Conservation (phyloP, 371 early-diverging fungal genomes). For the Lichtheimia ornata region DNA sequence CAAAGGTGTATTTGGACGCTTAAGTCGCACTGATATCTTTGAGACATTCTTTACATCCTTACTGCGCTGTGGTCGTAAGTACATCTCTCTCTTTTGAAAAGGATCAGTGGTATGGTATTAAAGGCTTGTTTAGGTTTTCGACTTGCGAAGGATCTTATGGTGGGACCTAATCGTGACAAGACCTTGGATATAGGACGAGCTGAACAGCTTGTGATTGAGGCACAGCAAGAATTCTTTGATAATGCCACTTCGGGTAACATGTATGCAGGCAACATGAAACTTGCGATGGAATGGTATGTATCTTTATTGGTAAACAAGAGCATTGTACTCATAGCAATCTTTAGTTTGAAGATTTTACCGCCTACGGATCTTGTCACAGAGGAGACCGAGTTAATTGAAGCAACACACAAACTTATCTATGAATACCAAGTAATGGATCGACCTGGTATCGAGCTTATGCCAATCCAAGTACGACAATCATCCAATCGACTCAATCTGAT, state of each 20-base stretch:
- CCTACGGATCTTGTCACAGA: constrained; percentile 58
- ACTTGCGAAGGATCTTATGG: constrained; percentile 65
- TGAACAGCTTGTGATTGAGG: constrained; percentile 69
- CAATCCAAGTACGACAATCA: constrained; percentile 73
- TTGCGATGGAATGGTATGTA: constrained; percentile 73
- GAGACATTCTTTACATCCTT: constrained; percentile 70
- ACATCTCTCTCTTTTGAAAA: no score
- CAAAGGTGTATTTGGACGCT: constrained; percentile 56
- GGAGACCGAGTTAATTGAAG: constrained; percentile 75
- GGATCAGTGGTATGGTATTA: background rate
- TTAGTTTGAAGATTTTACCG: constrained; percentile 68
- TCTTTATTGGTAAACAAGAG: background rate
- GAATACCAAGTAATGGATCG: constrained; percentile 59
- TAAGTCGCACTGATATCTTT: constrained; percentile 61
- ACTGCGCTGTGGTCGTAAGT: constrained; percentile 72
- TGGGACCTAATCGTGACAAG: constrained; percentile 47
- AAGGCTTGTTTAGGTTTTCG: constrained; percentile 53
- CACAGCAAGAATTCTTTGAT: constrained; percentile 76
- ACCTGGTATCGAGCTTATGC: constrained; percentile 62
- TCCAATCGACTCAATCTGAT: constrained; percentile 68
- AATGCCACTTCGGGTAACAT: constrained; percentile 75
- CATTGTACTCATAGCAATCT: background rate
- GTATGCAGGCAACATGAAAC: constrained; percentile 67
- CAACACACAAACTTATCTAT: constrained; percentile 64
- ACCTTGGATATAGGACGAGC: constrained; percentile 55